Percentiles rank a stretch among this genome's conserved stretches.
These are phyloP conservation scores for Cladosporium sp. DNA, from an alignment of 2,329 filamentous ascomycete genomes.

Conservation along the genomic window DNA sequence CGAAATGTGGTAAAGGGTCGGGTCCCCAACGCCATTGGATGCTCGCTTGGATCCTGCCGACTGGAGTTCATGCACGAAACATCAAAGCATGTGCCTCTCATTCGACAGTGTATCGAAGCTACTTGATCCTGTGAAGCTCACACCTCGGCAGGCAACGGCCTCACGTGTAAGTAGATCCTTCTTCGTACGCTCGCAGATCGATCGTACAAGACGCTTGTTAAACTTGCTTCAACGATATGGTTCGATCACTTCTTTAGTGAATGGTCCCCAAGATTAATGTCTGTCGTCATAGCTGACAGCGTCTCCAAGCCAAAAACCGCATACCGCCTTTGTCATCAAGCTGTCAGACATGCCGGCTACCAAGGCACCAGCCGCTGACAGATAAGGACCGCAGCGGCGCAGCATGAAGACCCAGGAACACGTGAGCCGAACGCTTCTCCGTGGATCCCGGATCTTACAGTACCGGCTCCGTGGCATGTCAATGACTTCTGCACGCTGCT, in stretches of 20 bases:
- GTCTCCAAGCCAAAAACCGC: neutral
- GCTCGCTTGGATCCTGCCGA: neutral
- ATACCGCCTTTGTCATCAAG: constrained; percentile 10
- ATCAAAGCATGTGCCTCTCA: neutral
- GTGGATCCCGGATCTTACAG: neutral
- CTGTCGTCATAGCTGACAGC: constrained; percentile 3
- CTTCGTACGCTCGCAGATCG: neutral
- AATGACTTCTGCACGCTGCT: neutral
- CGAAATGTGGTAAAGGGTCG: neutral
- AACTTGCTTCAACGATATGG: neutral
- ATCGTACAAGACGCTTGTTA: neutral
- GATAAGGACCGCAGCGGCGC: neutral
- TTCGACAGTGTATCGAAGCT: neutral
- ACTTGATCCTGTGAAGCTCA: neutral
- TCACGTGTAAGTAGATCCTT: neutral
- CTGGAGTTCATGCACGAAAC: constrained; percentile 5
- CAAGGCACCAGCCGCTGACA: neutral
- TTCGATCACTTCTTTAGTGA: neutral
- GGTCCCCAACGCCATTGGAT: neutral
- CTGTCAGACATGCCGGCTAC: constrained; percentile 7
- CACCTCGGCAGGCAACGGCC: neutral
- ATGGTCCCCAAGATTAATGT: neutral
- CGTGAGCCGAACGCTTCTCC: constrained; percentile 1
- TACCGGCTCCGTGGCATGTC: neutral
- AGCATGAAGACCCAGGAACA: neutral